phyloP scores from a whole-genome alignment of 805 yeast genomes.

The Suhomyces vadensis region DNA sequence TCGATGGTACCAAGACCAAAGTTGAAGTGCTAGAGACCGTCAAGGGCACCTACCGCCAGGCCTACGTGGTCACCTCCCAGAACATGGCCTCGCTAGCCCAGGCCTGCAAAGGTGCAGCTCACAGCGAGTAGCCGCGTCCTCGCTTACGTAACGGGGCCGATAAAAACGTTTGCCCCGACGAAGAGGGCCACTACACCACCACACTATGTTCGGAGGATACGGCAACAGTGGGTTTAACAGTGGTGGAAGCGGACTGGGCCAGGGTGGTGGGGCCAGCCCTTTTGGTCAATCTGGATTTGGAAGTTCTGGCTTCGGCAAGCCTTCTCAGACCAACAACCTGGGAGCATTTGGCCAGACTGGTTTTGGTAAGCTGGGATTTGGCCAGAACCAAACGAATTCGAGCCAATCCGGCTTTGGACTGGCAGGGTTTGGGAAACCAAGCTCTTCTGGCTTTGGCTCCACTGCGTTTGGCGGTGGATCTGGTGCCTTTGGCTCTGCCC shows the following conservation, averaged over 20 bases:
- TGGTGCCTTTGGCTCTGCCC: constrained; percentile 4
- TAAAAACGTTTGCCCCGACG: no score
- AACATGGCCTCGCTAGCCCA: constrained; percentile 38
- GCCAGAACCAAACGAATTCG: background rate
- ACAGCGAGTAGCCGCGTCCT: no score
- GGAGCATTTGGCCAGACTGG: constrained; percentile 11
- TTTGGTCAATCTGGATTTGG: constrained; percentile 13
- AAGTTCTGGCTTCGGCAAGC: constrained; percentile 7
- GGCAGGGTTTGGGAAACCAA: constrained; percentile 4
- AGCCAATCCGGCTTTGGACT: constrained; percentile 4
- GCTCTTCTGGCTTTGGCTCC: background rate
- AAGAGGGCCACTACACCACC: no score
- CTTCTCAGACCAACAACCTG: background rate
- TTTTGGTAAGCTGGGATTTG: constrained; percentile 5
- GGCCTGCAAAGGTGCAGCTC: constrained; percentile 16
- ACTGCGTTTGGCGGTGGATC: background rate
- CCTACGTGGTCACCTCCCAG: constrained; percentile 50
- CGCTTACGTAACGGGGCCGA: no score
- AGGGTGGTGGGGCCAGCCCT: constrained; percentile 1
- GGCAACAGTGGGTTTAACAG: constrained; percentile 1
- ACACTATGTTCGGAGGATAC: constrained; percentile 3
- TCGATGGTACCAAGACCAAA: constrained; percentile 59
- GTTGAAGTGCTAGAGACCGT: constrained; percentile 56
- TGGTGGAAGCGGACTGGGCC: background rate
- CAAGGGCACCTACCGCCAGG: constrained; percentile 58